These are phyloP conservation scores for Suillus weaverae DNA, from an alignment of 768 basidiomycete genomes.

Conservation along the genomic window DNA sequence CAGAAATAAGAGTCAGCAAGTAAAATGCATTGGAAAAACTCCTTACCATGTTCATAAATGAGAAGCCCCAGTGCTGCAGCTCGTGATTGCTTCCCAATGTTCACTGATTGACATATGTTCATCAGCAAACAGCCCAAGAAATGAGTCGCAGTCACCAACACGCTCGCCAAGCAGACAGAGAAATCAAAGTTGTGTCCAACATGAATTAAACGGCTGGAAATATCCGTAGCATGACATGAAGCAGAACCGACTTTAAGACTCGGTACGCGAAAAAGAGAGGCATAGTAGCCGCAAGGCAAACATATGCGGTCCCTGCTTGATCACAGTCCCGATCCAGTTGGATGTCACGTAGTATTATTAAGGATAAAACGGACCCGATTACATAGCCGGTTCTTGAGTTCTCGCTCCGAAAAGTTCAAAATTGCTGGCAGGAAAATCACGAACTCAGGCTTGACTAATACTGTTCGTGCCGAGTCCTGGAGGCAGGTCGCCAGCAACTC, in stretches of 20 bases:
- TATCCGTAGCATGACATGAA: not conserved
- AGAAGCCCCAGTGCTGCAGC: constrained; percentile 11
- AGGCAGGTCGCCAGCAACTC: constrained; percentile 2
- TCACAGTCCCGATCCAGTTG: constrained; percentile 1
- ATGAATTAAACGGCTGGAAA: not conserved
- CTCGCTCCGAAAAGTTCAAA: constrained; percentile 1
- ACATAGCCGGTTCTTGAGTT: constrained; percentile 1
- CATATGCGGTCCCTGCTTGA: constrained; percentile 1
- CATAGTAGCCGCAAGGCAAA: not conserved
- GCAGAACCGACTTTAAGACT: not conserved
- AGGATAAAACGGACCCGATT: not conserved
- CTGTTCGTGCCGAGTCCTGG: not conserved
- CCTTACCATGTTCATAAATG: constrained; percentile 15
- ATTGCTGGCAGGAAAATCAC: constrained; percentile 2
- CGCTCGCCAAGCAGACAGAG: not conserved
- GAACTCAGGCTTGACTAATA: constrained; percentile 1
- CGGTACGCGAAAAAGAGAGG: not conserved
- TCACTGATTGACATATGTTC: constrained; percentile 4
- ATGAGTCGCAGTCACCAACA: not conserved
- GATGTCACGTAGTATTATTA: not conserved
- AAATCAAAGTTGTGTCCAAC: not conserved
- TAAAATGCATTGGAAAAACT: not conserved
- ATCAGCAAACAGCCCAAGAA: constrained; percentile 2
- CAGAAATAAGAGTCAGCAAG: not conserved
- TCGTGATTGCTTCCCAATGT: constrained; percentile 12